Conservation (phyloP, 2,329 filamentous ascomycete genomes). For the Epichloe baconii region DNA sequence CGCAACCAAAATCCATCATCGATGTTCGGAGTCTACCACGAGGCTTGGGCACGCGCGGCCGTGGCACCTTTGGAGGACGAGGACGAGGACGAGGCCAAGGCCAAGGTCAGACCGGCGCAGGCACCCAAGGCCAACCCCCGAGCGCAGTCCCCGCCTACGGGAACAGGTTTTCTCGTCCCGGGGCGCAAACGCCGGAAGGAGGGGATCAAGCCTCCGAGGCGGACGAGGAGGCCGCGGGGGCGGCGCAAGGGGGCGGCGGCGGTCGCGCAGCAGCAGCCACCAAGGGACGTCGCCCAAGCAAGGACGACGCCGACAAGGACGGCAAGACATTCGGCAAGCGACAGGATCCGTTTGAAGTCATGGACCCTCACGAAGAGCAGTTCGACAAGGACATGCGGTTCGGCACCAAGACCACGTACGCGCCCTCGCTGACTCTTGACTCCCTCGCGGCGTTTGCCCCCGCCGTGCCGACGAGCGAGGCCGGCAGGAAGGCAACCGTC, state of each 20-base stretch:
- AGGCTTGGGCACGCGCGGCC: constrained; percentile 14
- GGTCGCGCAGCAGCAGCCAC: constrained; percentile 6
- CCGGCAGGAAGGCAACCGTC: constrained; percentile 20
- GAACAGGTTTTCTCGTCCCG: constrained; percentile 10
- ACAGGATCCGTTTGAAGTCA: constrained; percentile 12
- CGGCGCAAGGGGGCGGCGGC: constrained; percentile 1
- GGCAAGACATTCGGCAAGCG: constrained; percentile 10
- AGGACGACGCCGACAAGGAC: constrained; percentile 13
- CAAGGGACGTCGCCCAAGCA: constrained; percentile 12
- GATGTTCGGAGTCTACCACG: constrained; percentile 26
- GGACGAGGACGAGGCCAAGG: constrained; percentile 8
- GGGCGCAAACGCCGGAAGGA: constrained; percentile 2
- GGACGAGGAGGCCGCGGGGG: constrained; percentile 10
- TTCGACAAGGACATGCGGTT: constrained; percentile 25
- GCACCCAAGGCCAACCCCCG: background rate
- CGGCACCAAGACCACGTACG: constrained; percentile 18
- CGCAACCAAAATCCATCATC: constrained; percentile 21
- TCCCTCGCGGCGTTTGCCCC: constrained; percentile 19
- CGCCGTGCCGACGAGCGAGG: constrained; percentile 13
- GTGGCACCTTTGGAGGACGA: constrained; percentile 14
- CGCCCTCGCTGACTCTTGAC: constrained; percentile 21
- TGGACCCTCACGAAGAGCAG: constrained; percentile 21
- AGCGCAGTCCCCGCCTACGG: constrained; percentile 3
- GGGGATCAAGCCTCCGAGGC: constrained; percentile 5
- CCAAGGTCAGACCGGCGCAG: constrained; percentile 4